Percentiles rank a stretch among this genome's conserved stretches.
Evolutionary conservation across 331 rosid genomes (phyloP).

Genomic region (Stylosanthes scabra): DNA sequence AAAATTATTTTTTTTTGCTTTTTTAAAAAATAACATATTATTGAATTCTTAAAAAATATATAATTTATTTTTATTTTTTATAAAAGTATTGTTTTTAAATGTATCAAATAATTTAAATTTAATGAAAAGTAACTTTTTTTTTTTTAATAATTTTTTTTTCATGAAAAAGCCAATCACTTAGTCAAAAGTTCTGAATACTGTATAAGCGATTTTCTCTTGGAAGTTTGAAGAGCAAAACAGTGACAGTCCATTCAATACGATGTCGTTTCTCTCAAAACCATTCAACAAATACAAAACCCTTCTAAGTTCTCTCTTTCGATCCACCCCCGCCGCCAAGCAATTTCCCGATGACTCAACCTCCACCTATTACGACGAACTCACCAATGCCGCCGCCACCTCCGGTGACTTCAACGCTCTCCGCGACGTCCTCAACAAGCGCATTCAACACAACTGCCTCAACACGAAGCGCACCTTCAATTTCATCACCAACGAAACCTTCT

Average conservation of each 20-base stretch:
- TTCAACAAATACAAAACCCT: conserved; percentile 23
- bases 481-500: conserved; percentile 45
- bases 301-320: conserved; percentile 31
- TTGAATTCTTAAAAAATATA: too few species aligned
- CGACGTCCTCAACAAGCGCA: conserved; percentile 61
- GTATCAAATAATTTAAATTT: too few species aligned
- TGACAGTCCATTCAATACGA: conserved; percentile 24
- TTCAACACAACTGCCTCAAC: conserved; percentile 54
- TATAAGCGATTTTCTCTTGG: too few species aligned
- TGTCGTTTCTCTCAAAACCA: conserved; percentile 47
- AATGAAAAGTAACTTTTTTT: too few species aligned
- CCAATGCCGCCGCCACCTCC: conserved; percentile 47
- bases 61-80: too few species aligned
- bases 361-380: conserved; percentile 51
- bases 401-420: conserved; percentile 48
- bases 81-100: too few species aligned
- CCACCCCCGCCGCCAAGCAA: background rate
- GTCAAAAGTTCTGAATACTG: too few species aligned
- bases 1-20: too few species aligned
- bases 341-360: conserved; percentile 50
- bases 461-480: conserved; percentile 58
- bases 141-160: too few species aligned
- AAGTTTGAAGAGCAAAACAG: too few species aligned
- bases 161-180: too few species aligned
- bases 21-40: too few species aligned